phyloP scores from a whole-genome alignment of 257 asterid species.

The Solanum habrochaites region DNA sequence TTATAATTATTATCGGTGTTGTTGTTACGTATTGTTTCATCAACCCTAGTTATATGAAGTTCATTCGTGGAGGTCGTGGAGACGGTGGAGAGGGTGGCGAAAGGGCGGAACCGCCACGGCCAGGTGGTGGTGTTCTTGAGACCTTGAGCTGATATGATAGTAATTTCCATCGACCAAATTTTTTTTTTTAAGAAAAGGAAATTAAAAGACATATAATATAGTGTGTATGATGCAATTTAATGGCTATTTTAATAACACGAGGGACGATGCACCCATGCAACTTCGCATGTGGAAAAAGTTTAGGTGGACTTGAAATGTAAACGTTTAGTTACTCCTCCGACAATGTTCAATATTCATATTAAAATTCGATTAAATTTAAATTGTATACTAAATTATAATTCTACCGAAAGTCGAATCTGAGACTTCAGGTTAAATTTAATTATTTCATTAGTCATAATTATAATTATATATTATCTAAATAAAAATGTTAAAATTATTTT shows the following conservation, averaged over 20 bases:
- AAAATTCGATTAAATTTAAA: too few relatives aligned
- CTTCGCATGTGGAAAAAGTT: conserved; percentile 33
- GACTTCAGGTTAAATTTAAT: not conserved
- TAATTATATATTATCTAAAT: not conserved
- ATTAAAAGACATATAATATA: not conserved
- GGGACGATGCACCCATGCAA: conserved; percentile 7
- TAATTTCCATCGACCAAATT: conserved; percentile 16
- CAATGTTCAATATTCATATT: too few relatives aligned
- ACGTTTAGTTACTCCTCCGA: not conserved
- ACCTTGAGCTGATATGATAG: conserved; percentile 35
- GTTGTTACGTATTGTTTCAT: conserved; percentile 13
- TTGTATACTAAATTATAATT: rapidly evolving
- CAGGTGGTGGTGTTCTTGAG: conserved; percentile 8
- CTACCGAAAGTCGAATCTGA: too few relatives aligned
- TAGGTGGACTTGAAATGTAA: not conserved
- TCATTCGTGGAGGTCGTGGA: not conserved
- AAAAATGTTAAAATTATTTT: not conserved
- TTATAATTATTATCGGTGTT: not conserved
- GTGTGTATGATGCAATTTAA: not conserved
- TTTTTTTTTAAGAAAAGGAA: not conserved
- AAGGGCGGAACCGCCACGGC: conserved; percentile 22
- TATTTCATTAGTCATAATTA: not conserved
- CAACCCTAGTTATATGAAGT: conserved; percentile 16
- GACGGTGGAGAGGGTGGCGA: conserved; percentile 7
- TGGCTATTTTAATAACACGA: not conserved